Evolutionary conservation across 306 rosid species (phyloP), one percentile per base, ranked within the genome.

Genomic region (Hippophae gyantsensis): DNA sequence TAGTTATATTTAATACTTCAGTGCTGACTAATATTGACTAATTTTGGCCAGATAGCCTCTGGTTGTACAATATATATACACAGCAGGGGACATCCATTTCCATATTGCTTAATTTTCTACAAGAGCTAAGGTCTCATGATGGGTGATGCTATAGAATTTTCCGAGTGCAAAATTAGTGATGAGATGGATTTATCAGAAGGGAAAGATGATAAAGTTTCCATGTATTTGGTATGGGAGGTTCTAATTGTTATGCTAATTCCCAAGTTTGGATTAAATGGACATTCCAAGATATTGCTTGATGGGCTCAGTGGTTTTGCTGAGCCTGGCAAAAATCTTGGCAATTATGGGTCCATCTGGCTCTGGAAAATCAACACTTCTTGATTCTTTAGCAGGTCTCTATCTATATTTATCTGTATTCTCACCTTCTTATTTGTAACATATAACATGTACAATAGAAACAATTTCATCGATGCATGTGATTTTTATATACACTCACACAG

Each of bases 261-360:
- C 62, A 90, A 85, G 48, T 81, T 76, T 45, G 81, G 94, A 8
- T 63, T 69, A 66, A 94, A 82, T 52, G 86, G 81, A 58, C 84
- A 79, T 69, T 75, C 80, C 5, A 84, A 8, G 57, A 87, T 90
- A 47, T 58, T 90, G 81, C 89, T 90, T 52, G 77, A 81, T 58
- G 86, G 90, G 14, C 79, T 90, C 57, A 74, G 11, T 74, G 96
- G 96, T 5, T 81, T 53, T 85, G 98, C 92, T 67, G 87, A 90
- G 58, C 98, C 95, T 6, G 87, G 85, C 56, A 76, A 78, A 78
- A 41, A 83, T 87, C 80, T 81, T 87, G 95, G 98, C 92, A 18
- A 81, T 90, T 23, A 87, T 90, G 96, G 97, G 98, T 64, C 98
- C 98, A 23, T 90, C 96, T 63, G 97, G 97, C 47, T 87, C 96